Evolutionary conservation across 306 rosid species (phyloP).

Genomic region (Malus asiatica): DNA sequence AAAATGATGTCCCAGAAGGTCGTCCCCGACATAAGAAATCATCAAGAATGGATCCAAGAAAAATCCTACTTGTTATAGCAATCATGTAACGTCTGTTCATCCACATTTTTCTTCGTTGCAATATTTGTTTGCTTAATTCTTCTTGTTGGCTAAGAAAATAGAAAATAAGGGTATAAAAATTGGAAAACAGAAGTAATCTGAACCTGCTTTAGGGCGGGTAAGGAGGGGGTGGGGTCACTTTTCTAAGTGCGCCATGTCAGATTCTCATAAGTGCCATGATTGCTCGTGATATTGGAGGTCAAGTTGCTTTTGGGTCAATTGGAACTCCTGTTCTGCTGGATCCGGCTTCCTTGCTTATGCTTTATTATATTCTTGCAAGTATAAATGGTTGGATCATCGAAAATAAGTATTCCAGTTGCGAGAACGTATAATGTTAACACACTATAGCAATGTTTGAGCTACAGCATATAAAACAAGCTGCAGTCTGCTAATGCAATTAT

Average conservation of each 20-base stretch:
- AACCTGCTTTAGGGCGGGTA: background rate
- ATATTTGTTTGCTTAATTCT: background rate
- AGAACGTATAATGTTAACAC: too few relatives aligned
- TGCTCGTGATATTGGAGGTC: background rate
- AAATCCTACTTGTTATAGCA: slow-evolving; percentile 88
- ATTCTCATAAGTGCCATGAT: background rate
- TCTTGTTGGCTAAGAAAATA: background rate
- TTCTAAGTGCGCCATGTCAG: background rate
- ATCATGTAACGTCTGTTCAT: slow-evolving; percentile 53
- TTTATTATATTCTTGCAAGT: background rate
- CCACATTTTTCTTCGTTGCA: slow-evolving; percentile 4
- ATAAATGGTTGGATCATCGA: background rate
- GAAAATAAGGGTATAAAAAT: background rate
- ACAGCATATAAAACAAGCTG: background rate
- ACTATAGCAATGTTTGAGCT: background rate
- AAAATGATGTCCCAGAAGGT: slow-evolving; percentile 62
- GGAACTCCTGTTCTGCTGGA: background rate
- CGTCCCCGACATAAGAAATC: slow-evolving; percentile 74
- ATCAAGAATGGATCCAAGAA: slow-evolving; percentile 95
- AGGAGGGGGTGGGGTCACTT: background rate
- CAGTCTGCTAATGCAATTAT: slow-evolving; percentile 17
- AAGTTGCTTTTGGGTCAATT: background rate
- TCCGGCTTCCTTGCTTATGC: background rate
- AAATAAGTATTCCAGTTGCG: background rate
- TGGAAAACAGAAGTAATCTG: background rate